These are phyloP conservation scores for Solanum bulbocastanum DNA, from an alignment of 257 asterid genomes.

Conservation along the genomic window DNA sequence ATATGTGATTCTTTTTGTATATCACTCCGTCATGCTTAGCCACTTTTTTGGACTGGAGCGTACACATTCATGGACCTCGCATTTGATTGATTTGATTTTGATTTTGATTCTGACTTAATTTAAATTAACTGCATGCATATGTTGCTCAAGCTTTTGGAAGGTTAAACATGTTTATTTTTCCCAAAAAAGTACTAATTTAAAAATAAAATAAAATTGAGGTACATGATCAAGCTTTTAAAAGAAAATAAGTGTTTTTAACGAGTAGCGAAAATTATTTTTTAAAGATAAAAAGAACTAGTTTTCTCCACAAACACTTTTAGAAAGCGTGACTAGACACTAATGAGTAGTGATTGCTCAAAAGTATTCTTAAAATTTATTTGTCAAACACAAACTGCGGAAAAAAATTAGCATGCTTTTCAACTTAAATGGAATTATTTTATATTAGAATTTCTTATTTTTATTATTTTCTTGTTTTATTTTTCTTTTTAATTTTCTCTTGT, in stretches of 20 bases:
- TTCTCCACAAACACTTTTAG: background rate
- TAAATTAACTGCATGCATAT: too few species aligned
- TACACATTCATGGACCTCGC: background rate
- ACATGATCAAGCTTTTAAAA: background rate
- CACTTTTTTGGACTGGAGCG: background rate
- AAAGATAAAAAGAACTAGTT: background rate
- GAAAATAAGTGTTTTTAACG: too few species aligned
- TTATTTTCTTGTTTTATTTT: background rate
- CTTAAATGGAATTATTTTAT: background rate
- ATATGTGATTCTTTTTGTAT: background rate
- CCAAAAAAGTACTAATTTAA: background rate
- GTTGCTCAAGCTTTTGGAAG: background rate
- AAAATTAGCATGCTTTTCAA: rapidly evolving
- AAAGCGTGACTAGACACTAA: background rate
- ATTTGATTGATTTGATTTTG: background rate
- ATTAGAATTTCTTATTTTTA: background rate
- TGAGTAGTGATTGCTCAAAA: background rate
- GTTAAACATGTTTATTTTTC: too few species aligned
- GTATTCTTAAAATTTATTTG: too few species aligned
- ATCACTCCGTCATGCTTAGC: background rate
- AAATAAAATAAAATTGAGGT: too few species aligned
- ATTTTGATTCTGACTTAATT: too few species aligned
- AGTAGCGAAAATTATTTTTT: background rate
- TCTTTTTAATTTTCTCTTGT: background rate
- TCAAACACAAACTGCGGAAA: too few species aligned